Base-by-base conservation (phyloP, 2,329 filamentous ascomycete genomes). In the Aspergillus caelatus region DNA sequence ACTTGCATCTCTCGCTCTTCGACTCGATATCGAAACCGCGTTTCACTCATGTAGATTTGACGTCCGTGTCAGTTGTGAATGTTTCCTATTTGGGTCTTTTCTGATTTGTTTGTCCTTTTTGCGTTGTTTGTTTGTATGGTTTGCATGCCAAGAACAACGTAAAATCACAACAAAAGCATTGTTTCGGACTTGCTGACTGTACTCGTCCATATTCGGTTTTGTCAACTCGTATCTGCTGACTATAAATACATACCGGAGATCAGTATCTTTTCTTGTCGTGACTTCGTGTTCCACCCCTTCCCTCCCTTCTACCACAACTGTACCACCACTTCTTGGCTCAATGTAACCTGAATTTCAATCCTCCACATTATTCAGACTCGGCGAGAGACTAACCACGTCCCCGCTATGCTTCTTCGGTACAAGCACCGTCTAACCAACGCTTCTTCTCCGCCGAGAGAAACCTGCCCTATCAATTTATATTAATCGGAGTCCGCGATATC, bases 331-430 rank as follows among this genome's bases (percentile, higher is more conserved):
- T 50, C 16, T 10, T 19, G 11, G 46, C 14, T 19, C 14, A 19
- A 50, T 50, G 46, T 50, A 50, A 50, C 46, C 23, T 28, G 41
- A n/a, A 19, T 48, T 34, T 26, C 39, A 21, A 46, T 23, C 28
- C 52, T 55, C 52, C 54, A 8, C 54, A 57, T 21, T 36, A 57
- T 41, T 45, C 36, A 57, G n/a, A 26, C 57, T 28, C 26, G 26
- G 28, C 30, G 16, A 34, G 30, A 50, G 21, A 58, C 57, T 28
- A 43, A 43, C 14, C 9, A 21, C 0, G 7, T 26, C 16, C 23
- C 32, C 32, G 36, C 57, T 59, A 59, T 53, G 57, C 57, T 59
- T 59, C 45, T 59, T 59, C 57, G 34, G 36, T 52, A 59, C 57
- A 59, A 59, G 57, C 57, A 53, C 48, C 30, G 36, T 45, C 30